phyloP scores from a whole-genome alignment of 371 early-diverging fungal genomes.

The Mucor piriformis region DNA sequence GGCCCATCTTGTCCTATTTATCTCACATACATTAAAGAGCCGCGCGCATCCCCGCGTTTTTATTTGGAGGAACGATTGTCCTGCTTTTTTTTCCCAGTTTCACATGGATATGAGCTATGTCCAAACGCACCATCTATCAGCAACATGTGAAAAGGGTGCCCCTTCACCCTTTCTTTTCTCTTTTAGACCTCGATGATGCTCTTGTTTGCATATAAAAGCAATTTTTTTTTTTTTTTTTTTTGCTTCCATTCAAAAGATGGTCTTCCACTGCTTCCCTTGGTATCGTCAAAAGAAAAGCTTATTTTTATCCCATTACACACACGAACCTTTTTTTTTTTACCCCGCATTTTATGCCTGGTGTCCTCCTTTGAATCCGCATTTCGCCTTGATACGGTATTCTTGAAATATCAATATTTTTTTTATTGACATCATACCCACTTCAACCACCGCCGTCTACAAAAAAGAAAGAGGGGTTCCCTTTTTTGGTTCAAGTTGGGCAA shows the following conservation, averaged over 20 bases:
- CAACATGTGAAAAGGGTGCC: too few species aligned
- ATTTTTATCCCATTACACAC: too few species aligned
- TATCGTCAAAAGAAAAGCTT: not conserved
- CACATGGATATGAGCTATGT: too few species aligned
- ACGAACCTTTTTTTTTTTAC: slow-evolving; percentile 3
- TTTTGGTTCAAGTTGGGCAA: not conserved
- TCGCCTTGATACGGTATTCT: slow-evolving; percentile 21
- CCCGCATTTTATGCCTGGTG: slow-evolving; percentile 18
- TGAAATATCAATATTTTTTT: too few species aligned
- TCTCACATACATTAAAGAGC: not conserved
- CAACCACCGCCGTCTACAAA: not conserved
- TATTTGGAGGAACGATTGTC: not conserved
- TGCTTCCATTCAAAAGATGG: too few species aligned
- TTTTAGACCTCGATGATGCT: too few species aligned
- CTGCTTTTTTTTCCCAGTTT: not conserved
- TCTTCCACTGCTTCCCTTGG: not conserved
- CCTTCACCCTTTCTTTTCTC: too few species aligned
- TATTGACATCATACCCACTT: not conserved
- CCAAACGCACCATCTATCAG: too few species aligned
- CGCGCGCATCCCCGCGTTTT: not conserved
- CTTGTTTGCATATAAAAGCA: too few species aligned
- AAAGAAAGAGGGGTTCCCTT: not conserved
- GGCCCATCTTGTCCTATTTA: not conserved
- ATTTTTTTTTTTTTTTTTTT: too few species aligned
- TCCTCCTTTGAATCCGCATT: slow-evolving; percentile 14